Conservation (phyloP, 1,139 yeast species). For the Zygoascus hellenicus region DNA sequence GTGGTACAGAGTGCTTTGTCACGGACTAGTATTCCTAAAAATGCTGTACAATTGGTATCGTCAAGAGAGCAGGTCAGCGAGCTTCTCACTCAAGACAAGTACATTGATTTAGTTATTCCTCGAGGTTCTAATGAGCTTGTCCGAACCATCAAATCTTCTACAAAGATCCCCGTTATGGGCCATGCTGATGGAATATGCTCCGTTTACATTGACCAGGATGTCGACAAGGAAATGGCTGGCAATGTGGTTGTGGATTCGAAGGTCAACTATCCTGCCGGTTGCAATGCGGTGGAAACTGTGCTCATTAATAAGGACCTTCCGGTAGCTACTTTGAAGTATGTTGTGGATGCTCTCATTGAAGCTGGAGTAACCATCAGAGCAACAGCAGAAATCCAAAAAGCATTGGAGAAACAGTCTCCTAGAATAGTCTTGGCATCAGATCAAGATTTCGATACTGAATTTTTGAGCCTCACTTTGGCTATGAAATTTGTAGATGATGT, state of each 20-base stretch:
- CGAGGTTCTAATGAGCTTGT: slow-evolving; percentile 94
- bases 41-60: slow-evolving; percentile 79
- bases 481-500: slow-evolving; percentile 56
- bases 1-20: slow-evolving; percentile 59
- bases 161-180: slow-evolving; percentile 95
- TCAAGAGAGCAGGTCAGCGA: slow-evolving; percentile 88
- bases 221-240: slow-evolving; percentile 70
- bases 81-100: slow-evolving; percentile 74
- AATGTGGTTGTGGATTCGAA: slow-evolving; percentile 77
- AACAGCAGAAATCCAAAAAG: slow-evolving; percentile 46
- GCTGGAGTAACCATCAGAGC: slow-evolving; percentile 73
- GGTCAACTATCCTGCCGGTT: slow-evolving; percentile 96
- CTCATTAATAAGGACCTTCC: slow-evolving; percentile 35
- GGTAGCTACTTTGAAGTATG: slow-evolving; percentile 31
- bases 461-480: slow-evolving; percentile 74
- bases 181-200: slow-evolving; percentile 99
- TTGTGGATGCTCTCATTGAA: slow-evolving; percentile 46
- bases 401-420: slow-evolving; percentile 17
- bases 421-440: slow-evolving; percentile 43
- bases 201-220: slow-evolving; percentile 69
- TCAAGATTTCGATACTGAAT: slow-evolving; percentile 78
- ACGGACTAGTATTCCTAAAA: slow-evolving; percentile 62
- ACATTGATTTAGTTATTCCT: slow-evolving; percentile 93
- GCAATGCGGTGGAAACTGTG: slow-evolving; percentile 78
- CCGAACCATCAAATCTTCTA: slow-evolving; percentile 70